Evolutionary conservation across 805 yeast species (phyloP).

Genomic region (Ascoidea tarda): DNA sequence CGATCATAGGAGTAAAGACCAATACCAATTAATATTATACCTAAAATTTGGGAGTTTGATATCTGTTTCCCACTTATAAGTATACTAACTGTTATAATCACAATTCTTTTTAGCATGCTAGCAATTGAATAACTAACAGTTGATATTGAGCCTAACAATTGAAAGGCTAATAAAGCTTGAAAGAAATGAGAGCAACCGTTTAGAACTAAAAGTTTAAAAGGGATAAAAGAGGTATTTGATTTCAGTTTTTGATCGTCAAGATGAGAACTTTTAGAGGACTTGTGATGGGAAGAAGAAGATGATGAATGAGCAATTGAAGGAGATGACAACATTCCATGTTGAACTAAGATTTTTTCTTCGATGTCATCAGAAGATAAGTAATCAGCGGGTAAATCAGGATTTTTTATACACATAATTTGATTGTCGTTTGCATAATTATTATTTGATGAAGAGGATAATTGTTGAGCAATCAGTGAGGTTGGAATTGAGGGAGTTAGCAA

Average conservation of each 20-base stretch:
- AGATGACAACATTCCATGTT: constrained; percentile 12
- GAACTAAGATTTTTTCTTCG: background rate
- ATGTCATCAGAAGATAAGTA: background rate
- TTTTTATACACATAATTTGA: background rate
- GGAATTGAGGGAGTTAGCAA: background rate
- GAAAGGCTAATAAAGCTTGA: constrained; percentile 64
- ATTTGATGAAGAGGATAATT: background rate
- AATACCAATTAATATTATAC: constrained; percentile 35
- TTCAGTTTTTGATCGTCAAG: background rate
- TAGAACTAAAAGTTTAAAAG: constrained; percentile 36
- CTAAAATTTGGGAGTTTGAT: constrained; percentile 27
- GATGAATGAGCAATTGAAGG: constrained; percentile 18
- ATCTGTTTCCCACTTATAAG: constrained; percentile 36
- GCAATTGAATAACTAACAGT: constrained; percentile 71
- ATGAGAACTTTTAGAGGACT: background rate
- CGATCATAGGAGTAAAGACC: constrained; percentile 62
- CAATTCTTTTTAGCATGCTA: constrained; percentile 57
- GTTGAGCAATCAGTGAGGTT: too few relatives aligned
- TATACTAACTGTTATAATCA: constrained; percentile 51
- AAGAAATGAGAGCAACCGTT: constrained; percentile 59
- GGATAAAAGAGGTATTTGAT: constrained; percentile 13
- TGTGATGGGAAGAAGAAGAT: constrained; percentile 28
- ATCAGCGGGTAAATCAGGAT: background rate
- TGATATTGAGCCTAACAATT: constrained; percentile 53
- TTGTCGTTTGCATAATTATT: too few relatives aligned